Evolutionary conservation across 1,284 basidiomycete species (phyloP), one percentile per base, ranked within the genome.

Genomic region (Ceratobasidium sp.): DNA sequence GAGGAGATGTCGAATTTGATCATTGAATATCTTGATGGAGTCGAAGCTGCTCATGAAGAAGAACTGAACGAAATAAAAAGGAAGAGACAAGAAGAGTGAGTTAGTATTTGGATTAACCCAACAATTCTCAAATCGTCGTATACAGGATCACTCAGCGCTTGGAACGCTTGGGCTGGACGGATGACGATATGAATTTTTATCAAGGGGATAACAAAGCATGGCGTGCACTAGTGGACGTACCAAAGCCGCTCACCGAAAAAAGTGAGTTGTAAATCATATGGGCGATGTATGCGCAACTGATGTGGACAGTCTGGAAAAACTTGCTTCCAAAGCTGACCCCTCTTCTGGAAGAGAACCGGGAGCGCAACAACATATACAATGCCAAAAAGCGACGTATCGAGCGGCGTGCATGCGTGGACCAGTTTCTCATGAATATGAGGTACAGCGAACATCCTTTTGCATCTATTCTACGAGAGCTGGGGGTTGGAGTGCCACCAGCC

Each of bases 211-310:
- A 9, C 21, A 53, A 67, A 30, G 34, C 36, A 5, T 67, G 50
- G 64, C n/a, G n/a, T 6, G 26, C 30, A 12, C 34, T 55, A 26
- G 48, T 67, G 3, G 34, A 67, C 1, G 64, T 43, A 6, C 34
- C 48, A 2, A 67, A 55, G 39, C 50, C 48, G 10, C 64, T 67
- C 16, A 67, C 64, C n/a, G 64, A 67, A 2, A 23, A 50, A 55
- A 55, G 64, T 67, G 30, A 12, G 64, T 32, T 14, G 8, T n/a
- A 5, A 10, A 50, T 6, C 12, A 28, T 28, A 9, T 30, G n/a
- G 6, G 2, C 12, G 32, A 23, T 8, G n/a, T n/a, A 9, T 18
- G 30, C 50, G 18, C 6, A 55, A 50, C 48, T 52, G 12, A 67
- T 16, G 9, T 55, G n/a, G 9, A 18, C 36, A 64, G 60, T 36